These are phyloP conservation scores for Candida ipomoeae DNA, from an alignment of 805 yeast genomes.

Conservation along the genomic window DNA sequence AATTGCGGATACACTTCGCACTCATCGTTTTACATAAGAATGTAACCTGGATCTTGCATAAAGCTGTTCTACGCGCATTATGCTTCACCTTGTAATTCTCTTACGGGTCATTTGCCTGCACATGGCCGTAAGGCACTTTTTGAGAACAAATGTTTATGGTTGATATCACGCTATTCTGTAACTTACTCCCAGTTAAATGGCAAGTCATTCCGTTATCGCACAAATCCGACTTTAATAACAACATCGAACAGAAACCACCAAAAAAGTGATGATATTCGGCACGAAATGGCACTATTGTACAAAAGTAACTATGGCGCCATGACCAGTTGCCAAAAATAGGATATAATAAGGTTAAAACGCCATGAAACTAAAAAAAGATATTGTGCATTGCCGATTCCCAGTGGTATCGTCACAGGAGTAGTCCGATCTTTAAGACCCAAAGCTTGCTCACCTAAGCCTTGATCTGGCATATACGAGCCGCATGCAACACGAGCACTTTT, in stretches of 20 bases:
- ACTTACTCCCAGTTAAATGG: not conserved
- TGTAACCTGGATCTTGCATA: slow-evolving; percentile 2
- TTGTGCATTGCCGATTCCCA: not conserved
- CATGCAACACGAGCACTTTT: not conserved
- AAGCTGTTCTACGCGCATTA: not conserved
- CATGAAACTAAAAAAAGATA: not conserved
- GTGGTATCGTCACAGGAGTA: not conserved
- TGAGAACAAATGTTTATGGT: not conserved
- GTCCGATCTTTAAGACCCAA: not conserved
- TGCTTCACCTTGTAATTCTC: not conserved
- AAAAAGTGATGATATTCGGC: too few species aligned
- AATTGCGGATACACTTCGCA: not conserved
- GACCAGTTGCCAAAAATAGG: not conserved
- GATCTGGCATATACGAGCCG: not conserved
- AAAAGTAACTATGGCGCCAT: too few species aligned
- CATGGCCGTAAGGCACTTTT: not conserved
- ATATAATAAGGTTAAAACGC: not conserved
- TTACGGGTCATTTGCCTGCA: not conserved
- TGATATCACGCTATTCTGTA: not conserved
- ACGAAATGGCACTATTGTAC: too few species aligned
- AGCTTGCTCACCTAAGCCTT: not conserved
- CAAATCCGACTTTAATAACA: not conserved
- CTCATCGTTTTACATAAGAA: not conserved
- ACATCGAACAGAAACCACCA: too few species aligned
- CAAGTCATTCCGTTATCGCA: not conserved